These are phyloP conservation scores for Xylaria arbuscula DNA, from an alignment of 2,329 filamentous ascomycete species.

Conservation along the genomic window DNA sequence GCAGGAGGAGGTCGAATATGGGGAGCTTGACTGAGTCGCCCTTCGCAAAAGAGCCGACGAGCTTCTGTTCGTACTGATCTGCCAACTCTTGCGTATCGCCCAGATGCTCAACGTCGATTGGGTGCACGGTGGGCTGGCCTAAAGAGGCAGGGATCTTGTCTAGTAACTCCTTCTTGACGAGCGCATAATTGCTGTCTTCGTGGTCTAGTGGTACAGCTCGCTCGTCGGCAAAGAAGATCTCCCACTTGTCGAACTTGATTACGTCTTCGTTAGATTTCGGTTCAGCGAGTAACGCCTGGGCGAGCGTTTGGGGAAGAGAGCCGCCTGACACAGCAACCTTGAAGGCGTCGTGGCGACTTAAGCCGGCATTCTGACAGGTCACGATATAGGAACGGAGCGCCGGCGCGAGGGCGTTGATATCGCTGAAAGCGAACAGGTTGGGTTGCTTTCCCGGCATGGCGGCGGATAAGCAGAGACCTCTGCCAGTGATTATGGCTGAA, in stretches of 20 bases:
- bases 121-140: slow-evolving; percentile 77
- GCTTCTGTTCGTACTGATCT: slow-evolving; percentile 89
- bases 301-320: slow-evolving; percentile 88
- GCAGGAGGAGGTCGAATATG: slow-evolving; percentile 92
- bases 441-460: slow-evolving; percentile 67
- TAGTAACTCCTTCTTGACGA: slow-evolving; percentile 87
- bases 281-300: slow-evolving; percentile 78
- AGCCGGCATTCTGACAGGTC: slow-evolving; percentile 80
- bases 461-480: slow-evolving; percentile 28
- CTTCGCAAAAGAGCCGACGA: slow-evolving; percentile 87
- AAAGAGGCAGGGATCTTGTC: slow-evolving; percentile 81
- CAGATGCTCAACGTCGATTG: slow-evolving; percentile 74
- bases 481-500: slow-evolving; percentile 11
- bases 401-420: slow-evolving; percentile 74
- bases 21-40: slow-evolving; percentile 95
- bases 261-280: slow-evolving; percentile 66
- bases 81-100: slow-evolving; percentile 91
- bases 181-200: slow-evolving; percentile 91
- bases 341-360: slow-evolving; percentile 85
- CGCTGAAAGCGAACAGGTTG: slow-evolving; percentile 84
- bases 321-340: slow-evolving; percentile 94
- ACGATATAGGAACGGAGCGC: slow-evolving; percentile 86
- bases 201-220: slow-evolving; percentile 92
- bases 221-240: slow-evolving; percentile 99
- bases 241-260: slow-evolving; percentile 86